A percentile compares a stretch with the other conserved stretches of the same genome.
phyloP scores from a whole-genome alignment of 2,329 filamentous ascomycete genomes.

The Atkinsonella texensis region DNA sequence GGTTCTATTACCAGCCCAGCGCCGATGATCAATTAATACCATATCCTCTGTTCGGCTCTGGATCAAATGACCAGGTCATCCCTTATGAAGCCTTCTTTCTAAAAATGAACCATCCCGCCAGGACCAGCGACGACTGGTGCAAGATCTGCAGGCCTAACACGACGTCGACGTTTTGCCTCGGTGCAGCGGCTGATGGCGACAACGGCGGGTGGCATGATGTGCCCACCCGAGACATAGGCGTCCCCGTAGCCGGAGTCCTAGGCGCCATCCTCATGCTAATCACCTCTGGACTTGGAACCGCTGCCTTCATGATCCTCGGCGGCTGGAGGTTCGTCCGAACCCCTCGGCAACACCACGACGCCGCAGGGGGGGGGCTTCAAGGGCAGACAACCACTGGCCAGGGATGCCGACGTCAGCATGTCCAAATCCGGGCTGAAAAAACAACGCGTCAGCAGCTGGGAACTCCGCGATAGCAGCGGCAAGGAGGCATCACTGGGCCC shows the following conservation, averaged over 20 bases:
- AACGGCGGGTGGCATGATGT: not conserved
- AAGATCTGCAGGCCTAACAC: conserved; percentile 22
- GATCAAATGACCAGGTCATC: conserved; percentile 21
- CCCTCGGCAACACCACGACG: conserved; percentile 3
- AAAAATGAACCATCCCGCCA: conserved; percentile 23
- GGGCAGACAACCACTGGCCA: conserved; percentile 30
- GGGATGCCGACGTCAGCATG: conserved; percentile 31
- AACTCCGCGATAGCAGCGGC: conserved; percentile 23
- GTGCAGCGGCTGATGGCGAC: not conserved
- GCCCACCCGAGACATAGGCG: conserved; percentile 15
- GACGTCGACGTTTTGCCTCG: conserved; percentile 26
- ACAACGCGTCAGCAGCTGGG: conserved; percentile 38
- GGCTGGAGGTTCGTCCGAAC: conserved; percentile 20
- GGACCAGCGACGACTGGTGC: conserved; percentile 31
- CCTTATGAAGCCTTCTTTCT: conserved; percentile 26
- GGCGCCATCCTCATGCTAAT: conserved; percentile 30
- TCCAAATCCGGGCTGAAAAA: conserved; percentile 27
- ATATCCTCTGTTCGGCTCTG: conserved; percentile 29
- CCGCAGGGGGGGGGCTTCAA: conserved; percentile 27
- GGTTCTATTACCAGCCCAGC: conserved; percentile 44
- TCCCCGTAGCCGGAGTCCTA: conserved; percentile 33
- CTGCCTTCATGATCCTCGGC: conserved; percentile 21
- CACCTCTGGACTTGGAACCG: conserved; percentile 20
- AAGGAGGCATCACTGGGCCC: conserved; percentile 7
- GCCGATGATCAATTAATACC: conserved; percentile 25